Base-by-base conservation (phyloP, 495 filamentous ascomycete genomes). In the Annulohypoxylon nitens region DNA sequence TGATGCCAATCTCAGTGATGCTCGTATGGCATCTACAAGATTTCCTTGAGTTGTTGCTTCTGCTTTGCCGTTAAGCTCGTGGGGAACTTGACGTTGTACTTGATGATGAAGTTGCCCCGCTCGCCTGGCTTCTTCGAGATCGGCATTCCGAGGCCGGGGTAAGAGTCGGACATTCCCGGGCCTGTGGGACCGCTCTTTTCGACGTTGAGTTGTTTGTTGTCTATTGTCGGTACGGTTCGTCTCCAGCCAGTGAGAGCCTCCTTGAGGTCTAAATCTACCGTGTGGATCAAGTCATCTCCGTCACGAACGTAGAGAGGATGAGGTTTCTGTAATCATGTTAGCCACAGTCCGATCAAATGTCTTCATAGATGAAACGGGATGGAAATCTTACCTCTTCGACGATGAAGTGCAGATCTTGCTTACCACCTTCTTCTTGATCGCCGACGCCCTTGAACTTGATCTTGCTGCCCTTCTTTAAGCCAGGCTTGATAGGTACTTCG, bases 191-290 rank as follows among this genome's bases (percentile, higher is more conserved):
- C 95, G 10, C 87, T 83, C 75, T 92, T 92, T 3, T 89, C 85
- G 64, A 98, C 87, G 34, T 83, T 86, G 66, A 98, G 81, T 65
- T 92, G 90, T 78, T 94, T 95, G 69, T 92, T 92, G 75, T 98
- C 96, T 67, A 99, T 98, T 9, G 97, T 99, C n/a, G 88, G 89
- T 16, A 99, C 87, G 41, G 93, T 95, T 37, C 92, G 90, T 69
- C 90, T 88, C 96, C 96, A 99, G 63, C 96, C 96, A 0, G 95
- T 97, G 23, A 99, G 84, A n/a, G 96, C 93, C 83, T 98, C 96
- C 78, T 97, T 98, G n/a, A 99, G 88, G 41, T 89, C 90, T 11
- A 99, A 82, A 2, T 95, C 90, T 74, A 98, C 84, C 0, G 86
- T 90, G 61, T 90, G 87, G 57, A 91, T 81, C 14, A 99, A 85